Evolutionary conservation across 176 grass and related monocot genomes (phyloP).

Genomic region (Eragrostis nindensis): DNA sequence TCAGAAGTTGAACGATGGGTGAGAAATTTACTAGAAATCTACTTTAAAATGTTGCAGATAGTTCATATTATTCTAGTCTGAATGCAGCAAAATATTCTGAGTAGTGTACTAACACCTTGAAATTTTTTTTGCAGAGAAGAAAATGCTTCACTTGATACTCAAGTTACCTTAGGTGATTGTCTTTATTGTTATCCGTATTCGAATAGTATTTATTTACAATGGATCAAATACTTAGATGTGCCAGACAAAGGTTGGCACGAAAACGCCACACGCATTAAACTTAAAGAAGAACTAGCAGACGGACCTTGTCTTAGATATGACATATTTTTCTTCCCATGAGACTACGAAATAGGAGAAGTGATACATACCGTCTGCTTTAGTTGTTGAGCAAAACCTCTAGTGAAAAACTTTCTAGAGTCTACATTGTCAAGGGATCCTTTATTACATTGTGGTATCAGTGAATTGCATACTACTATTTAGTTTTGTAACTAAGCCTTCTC

Average conservation of each 20-base stretch:
- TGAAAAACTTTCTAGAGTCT: not conserved
- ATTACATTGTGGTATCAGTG: not conserved
- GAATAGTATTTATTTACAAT: slow-evolving; percentile 1
- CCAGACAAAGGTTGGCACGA: not conserved
- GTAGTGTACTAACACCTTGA: slow-evolving; percentile 23
- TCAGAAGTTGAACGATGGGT: slow-evolving; percentile 93
- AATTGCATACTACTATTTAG: not conserved
- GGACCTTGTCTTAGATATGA: not conserved
- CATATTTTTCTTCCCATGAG: not conserved
- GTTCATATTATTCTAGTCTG: not conserved
- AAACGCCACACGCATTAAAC: not conserved
- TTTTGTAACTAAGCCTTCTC: not conserved
- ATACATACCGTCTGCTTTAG: not conserved
- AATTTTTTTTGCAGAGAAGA: slow-evolving; percentile 69
- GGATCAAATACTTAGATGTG: not conserved
- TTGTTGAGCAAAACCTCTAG: not conserved
- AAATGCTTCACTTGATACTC: slow-evolving; percentile 74
- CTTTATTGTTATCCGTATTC: slow-evolving; percentile 27
- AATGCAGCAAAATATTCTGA: slow-evolving; percentile 28
- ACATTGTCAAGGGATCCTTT: not conserved
- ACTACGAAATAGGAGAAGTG: not conserved
- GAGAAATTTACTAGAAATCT: slow-evolving; percentile 42
- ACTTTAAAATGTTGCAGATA: not conserved
- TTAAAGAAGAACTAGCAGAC: not conserved
- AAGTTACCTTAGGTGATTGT: slow-evolving; percentile 44